phyloP scores from a whole-genome alignment of 371 early-diverging fungal genomes.

The Phascolomyces articulosus region DNA sequence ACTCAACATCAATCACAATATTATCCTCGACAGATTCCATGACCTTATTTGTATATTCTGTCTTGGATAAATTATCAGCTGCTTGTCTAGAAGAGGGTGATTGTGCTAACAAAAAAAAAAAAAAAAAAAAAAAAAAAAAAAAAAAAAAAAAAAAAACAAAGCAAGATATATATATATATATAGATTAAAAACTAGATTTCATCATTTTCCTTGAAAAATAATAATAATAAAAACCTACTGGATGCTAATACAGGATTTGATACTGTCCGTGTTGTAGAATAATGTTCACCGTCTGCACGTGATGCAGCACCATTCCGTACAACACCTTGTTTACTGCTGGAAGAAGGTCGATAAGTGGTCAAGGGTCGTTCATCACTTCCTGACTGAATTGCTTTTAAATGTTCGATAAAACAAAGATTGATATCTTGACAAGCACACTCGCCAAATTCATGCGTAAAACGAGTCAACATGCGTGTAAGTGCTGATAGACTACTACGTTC shows the following conservation, averaged over 20 bases:
- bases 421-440: slow-evolving; percentile 51
- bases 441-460: slow-evolving; percentile 34
- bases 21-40: slow-evolving; percentile 26
- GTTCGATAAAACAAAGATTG: slow-evolving; percentile 41
- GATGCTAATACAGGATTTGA: too few species aligned
- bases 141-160: too few species aligned
- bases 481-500: slow-evolving; percentile 33
- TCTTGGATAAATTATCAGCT: not conserved
- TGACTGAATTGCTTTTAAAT: slow-evolving; percentile 2
- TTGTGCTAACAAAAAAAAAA: too few species aligned
- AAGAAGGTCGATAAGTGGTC: not conserved
- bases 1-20: slow-evolving; percentile 25
- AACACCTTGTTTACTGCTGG: not conserved
- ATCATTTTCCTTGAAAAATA: too few species aligned
- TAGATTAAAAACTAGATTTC: too few species aligned
- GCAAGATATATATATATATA: too few species aligned
- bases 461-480: slow-evolving; percentile 37
- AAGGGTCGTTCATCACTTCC: not conserved
- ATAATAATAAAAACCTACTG: too few species aligned
- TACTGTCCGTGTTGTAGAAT: too few species aligned
- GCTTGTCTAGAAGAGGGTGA: slow-evolving; percentile 3
- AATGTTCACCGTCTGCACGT: not conserved
- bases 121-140: too few species aligned
- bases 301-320: not conserved
- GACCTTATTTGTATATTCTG: slow-evolving; percentile 2